Evolutionary conservation across 345 rosid species (phyloP).

Genomic region (Anacardium occidentale): DNA sequence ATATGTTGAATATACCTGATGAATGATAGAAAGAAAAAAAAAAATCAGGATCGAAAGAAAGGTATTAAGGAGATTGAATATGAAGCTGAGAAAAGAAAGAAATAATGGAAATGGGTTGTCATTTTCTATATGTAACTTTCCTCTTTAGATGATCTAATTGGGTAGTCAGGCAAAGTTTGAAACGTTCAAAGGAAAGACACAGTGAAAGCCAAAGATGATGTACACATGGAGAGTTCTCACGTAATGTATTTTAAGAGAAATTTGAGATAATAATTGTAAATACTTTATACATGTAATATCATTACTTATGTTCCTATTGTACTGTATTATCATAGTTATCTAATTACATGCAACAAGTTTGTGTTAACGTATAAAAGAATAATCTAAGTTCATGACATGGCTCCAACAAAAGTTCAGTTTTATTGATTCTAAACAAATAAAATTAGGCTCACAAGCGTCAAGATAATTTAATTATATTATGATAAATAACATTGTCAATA

Average conservation of each 20-base stretch:
- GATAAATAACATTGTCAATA: no score
- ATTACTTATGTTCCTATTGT: no score
- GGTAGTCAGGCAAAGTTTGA: slow-evolving; percentile 25
- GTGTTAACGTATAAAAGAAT: no score
- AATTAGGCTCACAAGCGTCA: no score
- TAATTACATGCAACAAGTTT: no score
- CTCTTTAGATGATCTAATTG: not conserved
- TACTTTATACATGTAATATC: no score
- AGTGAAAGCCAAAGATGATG: not conserved
- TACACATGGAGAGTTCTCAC: slow-evolving; percentile 13
- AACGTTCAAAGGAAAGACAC: slow-evolving; percentile 36
- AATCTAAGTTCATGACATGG: no score
- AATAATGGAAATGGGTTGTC: slow-evolving; percentile 29
- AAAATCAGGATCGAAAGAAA: slow-evolving; percentile 1
- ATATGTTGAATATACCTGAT: slow-evolving; percentile 22
- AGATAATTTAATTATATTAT: no score
- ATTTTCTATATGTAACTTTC: slow-evolving; percentile 12
- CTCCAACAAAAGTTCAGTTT: no score
- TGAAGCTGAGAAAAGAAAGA: slow-evolving; percentile 15
- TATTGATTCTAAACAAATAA: no score
- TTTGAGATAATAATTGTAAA: not conserved
- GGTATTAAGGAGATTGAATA: not conserved
- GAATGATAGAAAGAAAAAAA: slow-evolving; percentile 23
- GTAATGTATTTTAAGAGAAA: not conserved
- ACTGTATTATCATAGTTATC: no score